These are phyloP conservation scores for Globisporangium cystogenes DNA, from an alignment of 352 stramenopile genomes.

Conservation along the genomic window DNA sequence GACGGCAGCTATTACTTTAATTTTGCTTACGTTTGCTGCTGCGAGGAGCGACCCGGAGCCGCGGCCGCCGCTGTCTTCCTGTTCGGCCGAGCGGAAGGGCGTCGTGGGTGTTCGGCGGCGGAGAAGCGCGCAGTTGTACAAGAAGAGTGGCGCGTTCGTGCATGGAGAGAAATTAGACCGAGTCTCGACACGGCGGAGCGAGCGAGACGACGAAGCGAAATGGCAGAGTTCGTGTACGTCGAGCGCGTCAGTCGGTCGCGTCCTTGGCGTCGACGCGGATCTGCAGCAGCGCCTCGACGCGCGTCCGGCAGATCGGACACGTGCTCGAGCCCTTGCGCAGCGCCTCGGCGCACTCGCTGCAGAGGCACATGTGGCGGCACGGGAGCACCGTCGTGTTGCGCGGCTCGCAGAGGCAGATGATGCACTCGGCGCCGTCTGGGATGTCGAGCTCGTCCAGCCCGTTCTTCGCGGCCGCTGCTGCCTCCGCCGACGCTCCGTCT, in stretches of 20 bases:
- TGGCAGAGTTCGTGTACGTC: slow-evolving; percentile 5
- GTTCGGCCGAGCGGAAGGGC: no score
- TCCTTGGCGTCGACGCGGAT: slow-evolving; percentile 64
- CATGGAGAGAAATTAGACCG: slow-evolving; percentile 6
- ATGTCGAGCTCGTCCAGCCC: slow-evolving; percentile 48
- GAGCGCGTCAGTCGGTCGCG: slow-evolving; percentile 11
- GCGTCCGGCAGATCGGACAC: slow-evolving; percentile 78
- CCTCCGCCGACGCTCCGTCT: background rate
- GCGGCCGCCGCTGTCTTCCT: no score
- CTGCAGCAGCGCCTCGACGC: slow-evolving; percentile 70
- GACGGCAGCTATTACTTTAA: slow-evolving; percentile 11
- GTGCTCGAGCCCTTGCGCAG: slow-evolving; percentile 66
- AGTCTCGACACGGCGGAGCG: background rate
- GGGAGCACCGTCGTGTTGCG: slow-evolving; percentile 81
- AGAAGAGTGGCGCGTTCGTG: slow-evolving; percentile 1
- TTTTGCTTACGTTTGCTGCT: slow-evolving; percentile 26
- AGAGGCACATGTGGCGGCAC: slow-evolving; percentile 87
- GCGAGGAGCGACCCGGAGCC: no score
- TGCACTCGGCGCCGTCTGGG: slow-evolving; percentile 77
- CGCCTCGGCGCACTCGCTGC: slow-evolving; percentile 68
- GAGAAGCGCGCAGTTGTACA: slow-evolving; percentile 5
- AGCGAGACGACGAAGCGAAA: slow-evolving; percentile 1
- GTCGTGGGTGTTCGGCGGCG: no score
- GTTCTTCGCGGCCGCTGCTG: slow-evolving; percentile 7
- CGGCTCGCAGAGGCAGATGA: slow-evolving; percentile 82